A percentile compares a stretch with the other conserved stretches of the same genome.
Conservation (phyloP, 108 stramenopile species). For the Seminavis robusta region DNA sequence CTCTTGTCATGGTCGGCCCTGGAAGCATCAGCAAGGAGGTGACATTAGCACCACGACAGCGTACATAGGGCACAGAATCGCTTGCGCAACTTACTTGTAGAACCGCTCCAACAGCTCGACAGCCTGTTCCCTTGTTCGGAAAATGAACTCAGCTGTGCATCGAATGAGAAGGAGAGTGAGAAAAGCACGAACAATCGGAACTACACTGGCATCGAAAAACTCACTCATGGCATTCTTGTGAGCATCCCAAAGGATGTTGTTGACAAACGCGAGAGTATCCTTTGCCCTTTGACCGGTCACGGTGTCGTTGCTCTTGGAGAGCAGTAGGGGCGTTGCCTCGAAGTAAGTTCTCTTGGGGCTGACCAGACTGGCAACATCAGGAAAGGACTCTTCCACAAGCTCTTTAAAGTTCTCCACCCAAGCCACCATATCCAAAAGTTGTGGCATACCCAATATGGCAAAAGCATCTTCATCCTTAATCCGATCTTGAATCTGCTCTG, state of each 20-base stretch:
- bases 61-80: neutral
- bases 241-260: conserved; percentile 85
- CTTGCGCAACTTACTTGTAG: conserved; percentile 70
- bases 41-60: neutral
- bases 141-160: conserved; percentile 78
- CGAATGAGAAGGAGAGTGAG: too few relatives aligned
- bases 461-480: conserved; percentile 83
- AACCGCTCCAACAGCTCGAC: conserved; percentile 82
- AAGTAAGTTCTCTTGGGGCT: conserved; percentile 75
- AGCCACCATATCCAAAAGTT: conserved; percentile 82
- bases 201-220: too few relatives aligned
- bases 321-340: conserved; percentile 65
- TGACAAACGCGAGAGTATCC: conserved; percentile 79
- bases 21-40: neutral
- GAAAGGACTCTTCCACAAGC: conserved; percentile 84
- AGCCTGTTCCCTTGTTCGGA: conserved; percentile 77
- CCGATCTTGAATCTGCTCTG: conserved; percentile 83
- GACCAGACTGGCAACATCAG: conserved; percentile 56
- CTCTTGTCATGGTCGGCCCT: conserved; percentile 77
- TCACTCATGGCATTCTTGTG: conserved; percentile 79
- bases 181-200: too few relatives aligned
- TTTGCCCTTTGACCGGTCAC: conserved; percentile 77
- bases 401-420: conserved; percentile 87
- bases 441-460: conserved; percentile 71
- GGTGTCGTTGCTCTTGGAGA: conserved; percentile 57